These are phyloP conservation scores for Tetradesmus lagerheimii DNA, from an alignment of 139 green algal species.

Conservation along the genomic window DNA sequence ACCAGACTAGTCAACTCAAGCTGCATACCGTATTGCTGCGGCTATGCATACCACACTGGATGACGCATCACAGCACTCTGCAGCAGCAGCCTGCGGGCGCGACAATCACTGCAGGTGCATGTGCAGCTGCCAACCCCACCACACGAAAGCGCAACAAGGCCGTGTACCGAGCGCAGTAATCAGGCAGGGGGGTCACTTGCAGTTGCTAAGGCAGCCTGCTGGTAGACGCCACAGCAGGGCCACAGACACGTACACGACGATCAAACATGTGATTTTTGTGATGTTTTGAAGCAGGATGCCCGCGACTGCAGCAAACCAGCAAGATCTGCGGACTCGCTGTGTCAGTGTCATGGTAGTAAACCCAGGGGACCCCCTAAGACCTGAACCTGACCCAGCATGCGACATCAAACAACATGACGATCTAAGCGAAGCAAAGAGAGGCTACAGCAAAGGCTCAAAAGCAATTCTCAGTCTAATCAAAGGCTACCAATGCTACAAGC, in stretches of 20 bases:
- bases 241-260: no score
- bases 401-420: neutral
- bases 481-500: neutral
- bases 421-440: neutral
- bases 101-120: neutral
- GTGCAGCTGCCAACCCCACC: no score
- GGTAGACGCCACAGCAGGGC: neutral
- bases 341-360: neutral
- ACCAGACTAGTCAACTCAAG: no score
- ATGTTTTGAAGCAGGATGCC: no score
- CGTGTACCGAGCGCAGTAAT: neutral
- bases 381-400: slow-evolving; percentile 2
- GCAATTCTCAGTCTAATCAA: neutral
- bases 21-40: neutral
- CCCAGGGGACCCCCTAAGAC: no score
- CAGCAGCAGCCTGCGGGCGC: neutral
- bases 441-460: neutral
- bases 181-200: neutral
- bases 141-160: neutral
- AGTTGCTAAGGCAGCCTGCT: neutral
- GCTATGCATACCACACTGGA: neutral
- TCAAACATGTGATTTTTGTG: no score
- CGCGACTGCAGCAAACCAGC: neutral
- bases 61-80: neutral
- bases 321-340: neutral